Evolutionary conservation across 306 rosid genomes (phyloP), one percentile per base, ranked within the genome.

Genomic region (Lathyrus oleraceus): DNA sequence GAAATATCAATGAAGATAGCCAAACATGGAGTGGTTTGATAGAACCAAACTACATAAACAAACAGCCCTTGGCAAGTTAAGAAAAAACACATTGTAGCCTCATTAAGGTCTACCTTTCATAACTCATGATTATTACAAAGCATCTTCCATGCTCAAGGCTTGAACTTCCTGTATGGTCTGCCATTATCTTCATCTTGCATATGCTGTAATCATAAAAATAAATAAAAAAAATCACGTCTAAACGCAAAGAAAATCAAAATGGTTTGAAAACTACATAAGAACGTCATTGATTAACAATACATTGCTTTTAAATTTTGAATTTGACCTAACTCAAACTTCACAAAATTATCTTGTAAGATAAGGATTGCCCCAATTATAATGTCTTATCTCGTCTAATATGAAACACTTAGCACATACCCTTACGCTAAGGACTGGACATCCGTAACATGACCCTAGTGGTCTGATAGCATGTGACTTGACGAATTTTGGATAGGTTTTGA

Each of bases 151-250:
- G 59, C 47, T 44, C 14, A 57, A 13, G 62, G 62, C 81, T 60
- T 40, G 79, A 92, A 92, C 81, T 89, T 92, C 82, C 95, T 79
- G 90, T 92, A 84, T 0, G 97, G 92, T 70, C 95, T 74, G 64
- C 96, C 96, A 27, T 85, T 86, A 77, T 92, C 97, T 73, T 92
- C 97, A 72, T 92, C 97, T 84, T 92, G 97, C 95, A 89, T 89
- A 71, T 89, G 95, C 96, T 90, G 91, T 56, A 71, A 78, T 57
- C 61, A 75, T 28, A 30, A n/a, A n/a, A n/a, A n/a, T n/a, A 65
- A n/a, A 13, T 9, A 11, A 56, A 71, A 3, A 56, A 64, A 56
- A 40, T 6, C 2, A 25, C 20, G 61, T 38, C 40, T 32, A 8
- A 35, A n/a, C 36, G 13, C 11, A 48, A 64, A 44, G 5, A 64